Base-by-base conservation (phyloP, 306 rosid genomes). In the Begonia fuchsioides region DNA sequence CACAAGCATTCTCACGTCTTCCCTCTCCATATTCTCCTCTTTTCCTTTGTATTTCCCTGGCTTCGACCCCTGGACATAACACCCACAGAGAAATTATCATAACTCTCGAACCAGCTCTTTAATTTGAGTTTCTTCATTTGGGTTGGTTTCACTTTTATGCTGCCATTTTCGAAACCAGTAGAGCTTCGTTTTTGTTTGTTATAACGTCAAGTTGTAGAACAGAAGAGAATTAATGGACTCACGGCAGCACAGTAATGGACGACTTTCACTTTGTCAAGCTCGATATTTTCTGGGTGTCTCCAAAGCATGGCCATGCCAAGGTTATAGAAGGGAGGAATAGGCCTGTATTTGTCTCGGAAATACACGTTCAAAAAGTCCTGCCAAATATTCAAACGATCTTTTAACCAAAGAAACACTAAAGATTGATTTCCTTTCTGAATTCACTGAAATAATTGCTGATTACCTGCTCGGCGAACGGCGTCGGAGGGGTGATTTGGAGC, bases 311-410 rank as follows among this genome's bases (percentile, higher is more conserved):
- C 50, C 11, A 46, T 13, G 6, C 14, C 50, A 8, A 46, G 18
- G 9, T 46, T 46, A 16, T 46, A 46, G 10, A 46, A 2, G 11
- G 15, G 15, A 12, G 50, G 50, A 46, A 46, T 46, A 3, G 50
- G 50, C 15, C 15, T 46, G 18, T 46, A 46, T 46, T 12, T 46
- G 50, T 46, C 50, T 6, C 18, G 13, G 16, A 46, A 46, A 8
- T 1, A 46, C 50, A 46, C 15, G 16, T 46, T 46, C 16, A 46
- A 46, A 46, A 46, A 46, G 50, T 46, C 50, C 50, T 46, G 45
- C 2, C 50, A 46, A 13, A 13, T 26, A 5, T 26, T 26, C 35
- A 26, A 8, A 26, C 7, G 35, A 26, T 26, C 35, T 26, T 26
- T 26, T 8, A 26, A 8, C 3, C 14, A 15, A 46, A n/a, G 10